Percentiles rank a stretch among this genome's conserved stretches.
Conservation (phyloP, 768 basidiomycete species). For the Artomyces pyxidatus region DNA sequence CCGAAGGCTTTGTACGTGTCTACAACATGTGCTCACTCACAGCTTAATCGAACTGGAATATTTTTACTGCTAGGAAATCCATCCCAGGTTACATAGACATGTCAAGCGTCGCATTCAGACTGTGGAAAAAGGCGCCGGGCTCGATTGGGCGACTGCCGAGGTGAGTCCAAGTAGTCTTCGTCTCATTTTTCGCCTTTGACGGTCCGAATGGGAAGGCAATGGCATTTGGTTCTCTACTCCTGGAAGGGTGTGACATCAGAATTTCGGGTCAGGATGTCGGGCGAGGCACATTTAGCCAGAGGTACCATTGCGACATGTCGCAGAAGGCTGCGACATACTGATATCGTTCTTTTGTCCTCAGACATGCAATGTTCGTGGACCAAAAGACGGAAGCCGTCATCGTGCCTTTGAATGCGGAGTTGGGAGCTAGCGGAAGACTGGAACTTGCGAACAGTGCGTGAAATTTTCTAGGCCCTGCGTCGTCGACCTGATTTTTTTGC, state of each 20-base stretch:
- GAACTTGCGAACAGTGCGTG: conserved; percentile 81
- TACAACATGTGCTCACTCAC: background rate
- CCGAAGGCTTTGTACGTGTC: conserved; percentile 53
- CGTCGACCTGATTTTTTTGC: no score
- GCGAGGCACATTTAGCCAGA: conserved; percentile 81
- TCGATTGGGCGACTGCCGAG: conserved; percentile 91
- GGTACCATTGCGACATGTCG: no score
- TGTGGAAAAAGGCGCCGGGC: conserved; percentile 56
- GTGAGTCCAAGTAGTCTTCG: conserved; percentile 36
- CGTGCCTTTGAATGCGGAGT: conserved; percentile 72
- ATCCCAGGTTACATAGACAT: conserved; percentile 70
- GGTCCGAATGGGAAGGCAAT: conserved; percentile 56
- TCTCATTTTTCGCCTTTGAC: no score
- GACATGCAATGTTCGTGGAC: conserved; percentile 89
- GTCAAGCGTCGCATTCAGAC: conserved; percentile 69
- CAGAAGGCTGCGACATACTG: background rate
- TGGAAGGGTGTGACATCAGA: conserved; percentile 74
- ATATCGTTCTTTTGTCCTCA: conserved; percentile 15
- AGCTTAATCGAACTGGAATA: background rate
- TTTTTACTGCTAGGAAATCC: conserved; percentile 52
- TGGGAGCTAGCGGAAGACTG: conserved; percentile 48
- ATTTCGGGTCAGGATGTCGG: conserved; percentile 94
- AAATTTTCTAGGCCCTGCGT: no score
- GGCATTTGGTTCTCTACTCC: conserved; percentile 82
- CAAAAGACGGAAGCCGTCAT: conserved; percentile 73